These are phyloP conservation scores for Hyphodiscus sp. DNA, from an alignment of 2,329 filamentous ascomycete genomes.

Conservation along the genomic window DNA sequence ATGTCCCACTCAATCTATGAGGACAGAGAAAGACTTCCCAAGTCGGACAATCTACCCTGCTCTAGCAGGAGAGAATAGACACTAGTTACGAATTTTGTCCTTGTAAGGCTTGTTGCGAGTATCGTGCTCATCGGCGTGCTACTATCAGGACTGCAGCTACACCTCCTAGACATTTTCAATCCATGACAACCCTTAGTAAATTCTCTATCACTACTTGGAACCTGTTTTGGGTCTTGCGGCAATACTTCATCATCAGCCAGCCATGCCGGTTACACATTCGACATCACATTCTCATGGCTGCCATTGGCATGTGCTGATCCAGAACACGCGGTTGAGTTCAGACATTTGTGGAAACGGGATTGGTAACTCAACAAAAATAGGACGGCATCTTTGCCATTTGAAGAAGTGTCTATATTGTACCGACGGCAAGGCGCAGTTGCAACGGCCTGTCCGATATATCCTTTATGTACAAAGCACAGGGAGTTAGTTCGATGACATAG, in stretches of 20 bases:
- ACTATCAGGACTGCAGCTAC: neutral
- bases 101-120: neutral
- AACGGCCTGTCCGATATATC: too few species aligned
- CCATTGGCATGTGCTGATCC: neutral
- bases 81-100: neutral
- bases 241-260: neutral
- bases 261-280: neutral
- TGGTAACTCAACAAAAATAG: neutral
- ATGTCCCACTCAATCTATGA: neutral
- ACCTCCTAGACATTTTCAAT: neutral
- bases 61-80: neutral
- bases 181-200: neutral
- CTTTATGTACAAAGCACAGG: too few species aligned
- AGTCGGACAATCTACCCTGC: neutral
- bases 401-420: neutral
- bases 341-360: neutral
- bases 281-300: neutral
- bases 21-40: neutral
- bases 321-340: neutral
- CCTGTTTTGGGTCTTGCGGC: neutral
- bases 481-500: too few species aligned
- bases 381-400: neutral
- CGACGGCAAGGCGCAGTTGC: too few species aligned
- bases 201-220: neutral
- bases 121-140: neutral